Conservation (phyloP, 306 rosid genomes). For the Parietaria judaica region DNA sequence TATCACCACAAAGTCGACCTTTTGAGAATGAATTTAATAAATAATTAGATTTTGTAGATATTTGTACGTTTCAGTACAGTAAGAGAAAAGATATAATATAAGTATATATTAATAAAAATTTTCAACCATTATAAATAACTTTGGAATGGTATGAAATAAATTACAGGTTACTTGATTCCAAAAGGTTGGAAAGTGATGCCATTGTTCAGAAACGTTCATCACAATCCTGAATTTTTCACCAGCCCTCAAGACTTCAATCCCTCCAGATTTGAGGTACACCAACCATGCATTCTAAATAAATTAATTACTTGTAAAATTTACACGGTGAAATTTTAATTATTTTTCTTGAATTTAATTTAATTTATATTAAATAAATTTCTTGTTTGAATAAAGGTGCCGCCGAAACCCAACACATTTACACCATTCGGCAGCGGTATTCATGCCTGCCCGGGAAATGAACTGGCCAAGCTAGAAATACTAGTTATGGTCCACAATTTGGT, state of each 20-base stretch:
- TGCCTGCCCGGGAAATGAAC: conserved; percentile 94
- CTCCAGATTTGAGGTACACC: conserved; percentile 78
- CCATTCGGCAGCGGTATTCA: conserved; percentile 94
- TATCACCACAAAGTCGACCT: background rate
- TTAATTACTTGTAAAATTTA: too few species aligned
- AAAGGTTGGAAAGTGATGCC: conserved; percentile 99
- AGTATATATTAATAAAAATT: too few species aligned
- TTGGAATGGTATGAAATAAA: conserved; percentile 12
- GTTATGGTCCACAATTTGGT: conserved; percentile 80
- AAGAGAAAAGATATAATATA: background rate
- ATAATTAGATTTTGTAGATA: background rate
- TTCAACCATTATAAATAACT: background rate
- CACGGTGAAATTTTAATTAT: too few species aligned
- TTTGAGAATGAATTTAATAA: background rate
- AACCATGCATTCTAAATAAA: background rate
- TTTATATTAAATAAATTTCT: too few species aligned
- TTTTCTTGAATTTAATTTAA: too few species aligned
- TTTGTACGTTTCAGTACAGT: background rate
- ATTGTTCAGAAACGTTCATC: conserved; percentile 83
- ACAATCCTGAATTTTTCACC: conserved; percentile 60
- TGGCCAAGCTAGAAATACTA: conserved; percentile 80
- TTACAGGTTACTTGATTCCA: conserved; percentile 77
- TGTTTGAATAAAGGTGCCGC: conserved; percentile 40
- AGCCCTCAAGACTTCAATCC: conserved; percentile 76
- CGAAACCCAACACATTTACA: conserved; percentile 84